These are phyloP conservation scores for Stropharia rugosoannulata DNA, from an alignment of 768 basidiomycete genomes.

Conservation along the genomic window DNA sequence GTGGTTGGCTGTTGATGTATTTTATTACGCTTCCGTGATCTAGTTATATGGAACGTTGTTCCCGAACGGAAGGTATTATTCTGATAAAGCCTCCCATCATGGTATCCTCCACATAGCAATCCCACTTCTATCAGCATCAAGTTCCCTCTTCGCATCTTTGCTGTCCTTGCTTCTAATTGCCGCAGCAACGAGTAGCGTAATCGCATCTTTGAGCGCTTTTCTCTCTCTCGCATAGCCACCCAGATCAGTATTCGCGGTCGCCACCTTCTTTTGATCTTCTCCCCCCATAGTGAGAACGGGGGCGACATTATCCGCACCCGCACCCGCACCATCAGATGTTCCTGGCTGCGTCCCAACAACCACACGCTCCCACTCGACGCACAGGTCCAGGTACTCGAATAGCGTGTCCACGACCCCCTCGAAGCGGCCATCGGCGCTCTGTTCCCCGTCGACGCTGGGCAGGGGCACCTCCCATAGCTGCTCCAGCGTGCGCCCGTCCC, in stretches of 20 bases:
- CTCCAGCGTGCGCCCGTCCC: conserved; percentile 61
- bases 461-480: conserved; percentile 53
- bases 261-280: background rate
- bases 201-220: conserved; percentile 43
- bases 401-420: conserved; percentile 55
- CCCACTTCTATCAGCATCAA: conserved; percentile 57
- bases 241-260: conserved; percentile 3
- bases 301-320: background rate
- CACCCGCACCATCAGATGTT: background rate
- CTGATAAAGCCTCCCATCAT: conserved; percentile 18
- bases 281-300: background rate
- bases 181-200: conserved; percentile 51
- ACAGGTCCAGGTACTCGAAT: conserved; percentile 59
- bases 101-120: conserved; percentile 71
- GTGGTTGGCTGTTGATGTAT: no score
- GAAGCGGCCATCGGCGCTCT: conserved; percentile 36
- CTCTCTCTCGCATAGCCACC: conserved; percentile 25
- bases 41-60: no score
- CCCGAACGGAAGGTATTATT: no score
- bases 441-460: conserved; percentile 18
- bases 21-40: no score
- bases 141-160: conserved; percentile 52
- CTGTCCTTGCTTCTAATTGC: conserved; percentile 53
- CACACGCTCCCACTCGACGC: conserved; percentile 61
- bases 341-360: conserved; percentile 8